Evolutionary conservation across 148 eudicot species (phyloP).

Genomic region (Vaccinium myrtillus): DNA sequence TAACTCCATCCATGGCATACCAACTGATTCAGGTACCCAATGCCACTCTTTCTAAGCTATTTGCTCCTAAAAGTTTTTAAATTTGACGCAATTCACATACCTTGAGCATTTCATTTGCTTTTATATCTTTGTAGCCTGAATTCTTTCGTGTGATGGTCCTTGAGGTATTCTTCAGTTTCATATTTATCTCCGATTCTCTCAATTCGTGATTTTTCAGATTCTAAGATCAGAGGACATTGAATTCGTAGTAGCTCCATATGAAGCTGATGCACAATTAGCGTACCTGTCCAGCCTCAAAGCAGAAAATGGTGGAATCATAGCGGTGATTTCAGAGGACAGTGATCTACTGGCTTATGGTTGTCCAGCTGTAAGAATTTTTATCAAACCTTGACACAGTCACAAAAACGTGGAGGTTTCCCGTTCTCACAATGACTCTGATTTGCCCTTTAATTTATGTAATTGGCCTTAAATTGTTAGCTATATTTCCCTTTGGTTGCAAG

Average conservation of each 20-base stretch:
- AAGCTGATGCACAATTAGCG: slow-evolving; percentile 92
- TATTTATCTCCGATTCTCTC: neutral
- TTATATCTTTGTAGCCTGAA: neutral
- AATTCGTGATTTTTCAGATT: slow-evolving; percentile 34
- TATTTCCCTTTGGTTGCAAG: slow-evolving; percentile 16
- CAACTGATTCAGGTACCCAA: slow-evolving; percentile 65
- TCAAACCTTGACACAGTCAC: neutral
- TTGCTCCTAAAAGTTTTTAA: neutral
- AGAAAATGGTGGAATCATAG: slow-evolving; percentile 59
- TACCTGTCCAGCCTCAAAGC: slow-evolving; percentile 56
- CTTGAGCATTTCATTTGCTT: neutral
- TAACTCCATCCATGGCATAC: slow-evolving; percentile 75
- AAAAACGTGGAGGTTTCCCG: slow-evolving; percentile 2
- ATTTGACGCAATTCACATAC: neutral
- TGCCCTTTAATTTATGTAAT: neutral
- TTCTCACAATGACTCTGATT: neutral
- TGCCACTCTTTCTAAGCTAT: slow-evolving; percentile 4
- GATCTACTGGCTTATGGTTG: slow-evolving; percentile 83
- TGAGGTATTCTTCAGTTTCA: neutral
- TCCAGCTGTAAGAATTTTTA: slow-evolving; percentile 61
- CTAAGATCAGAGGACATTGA: slow-evolving; percentile 65
- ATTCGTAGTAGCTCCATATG: slow-evolving; percentile 81
- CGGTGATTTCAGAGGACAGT: slow-evolving; percentile 82
- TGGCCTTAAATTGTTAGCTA: neutral
- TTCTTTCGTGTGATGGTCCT: neutral